Evolutionary conservation across 2,329 filamentous ascomycete genomes (phyloP).

Genomic region (Monosporascus sp.): DNA sequence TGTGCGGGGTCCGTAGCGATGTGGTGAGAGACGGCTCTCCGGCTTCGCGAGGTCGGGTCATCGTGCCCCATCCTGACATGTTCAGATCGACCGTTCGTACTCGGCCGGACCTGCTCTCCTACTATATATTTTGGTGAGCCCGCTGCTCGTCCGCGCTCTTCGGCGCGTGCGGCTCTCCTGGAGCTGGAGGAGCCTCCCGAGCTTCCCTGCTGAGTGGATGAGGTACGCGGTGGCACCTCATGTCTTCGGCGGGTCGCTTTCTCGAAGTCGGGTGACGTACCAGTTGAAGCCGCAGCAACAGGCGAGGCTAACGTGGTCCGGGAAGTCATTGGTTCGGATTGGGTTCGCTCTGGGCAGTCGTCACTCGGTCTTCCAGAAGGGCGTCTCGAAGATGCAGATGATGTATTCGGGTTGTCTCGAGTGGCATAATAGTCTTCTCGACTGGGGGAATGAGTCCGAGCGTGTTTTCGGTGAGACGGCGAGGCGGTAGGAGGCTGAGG

Average conservation of each 20-base stretch:
- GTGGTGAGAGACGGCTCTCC: slow-evolving; percentile 31
- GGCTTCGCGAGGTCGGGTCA: slow-evolving; percentile 32
- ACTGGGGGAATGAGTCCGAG: slow-evolving; percentile 45
- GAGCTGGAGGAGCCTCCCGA: slow-evolving; percentile 32
- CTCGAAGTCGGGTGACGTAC: slow-evolving; percentile 37
- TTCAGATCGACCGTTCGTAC: slow-evolving; percentile 29
- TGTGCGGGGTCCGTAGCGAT: slow-evolving; percentile 34
- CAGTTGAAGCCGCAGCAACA: slow-evolving; percentile 28
- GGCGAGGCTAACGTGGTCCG: slow-evolving; percentile 40
- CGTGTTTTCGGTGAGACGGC: slow-evolving; percentile 46
- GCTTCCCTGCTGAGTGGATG: slow-evolving; percentile 58
- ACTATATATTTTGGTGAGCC: slow-evolving; percentile 37
- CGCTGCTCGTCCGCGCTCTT: slow-evolving; percentile 37
- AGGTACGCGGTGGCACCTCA: slow-evolving; percentile 74
- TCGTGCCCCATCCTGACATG: slow-evolving; percentile 27
- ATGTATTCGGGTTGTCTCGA: slow-evolving; percentile 40
- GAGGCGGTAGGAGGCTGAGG: slow-evolving; percentile 44
- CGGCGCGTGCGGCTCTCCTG: slow-evolving; percentile 39
- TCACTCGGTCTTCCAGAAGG: slow-evolving; percentile 50
- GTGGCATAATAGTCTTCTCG: slow-evolving; percentile 53
- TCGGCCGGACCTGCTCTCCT: slow-evolving; percentile 30
- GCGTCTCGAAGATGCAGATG: slow-evolving; percentile 47
- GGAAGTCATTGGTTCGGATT: slow-evolving; percentile 41
- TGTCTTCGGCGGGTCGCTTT: slow-evolving; percentile 49
- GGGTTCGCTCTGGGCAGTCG: slow-evolving; percentile 31